phyloP scores from a whole-genome alignment of 2,329 filamentous ascomycete species.

The Acephala macrosclerotiorum region DNA sequence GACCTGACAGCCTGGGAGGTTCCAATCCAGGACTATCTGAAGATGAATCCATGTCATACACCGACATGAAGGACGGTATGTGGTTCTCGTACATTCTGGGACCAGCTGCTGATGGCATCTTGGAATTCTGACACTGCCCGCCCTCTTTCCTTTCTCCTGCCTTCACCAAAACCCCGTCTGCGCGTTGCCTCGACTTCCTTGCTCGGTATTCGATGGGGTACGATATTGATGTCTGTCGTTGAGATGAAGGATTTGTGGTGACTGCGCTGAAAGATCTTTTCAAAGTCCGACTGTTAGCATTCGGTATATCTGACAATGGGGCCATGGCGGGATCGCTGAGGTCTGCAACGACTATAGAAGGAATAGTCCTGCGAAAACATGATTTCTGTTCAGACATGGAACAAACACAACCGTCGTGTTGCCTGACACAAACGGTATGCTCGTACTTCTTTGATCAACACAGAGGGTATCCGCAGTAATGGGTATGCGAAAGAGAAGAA shows the following conservation, averaged over 20 bases:
- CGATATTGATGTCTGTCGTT: conserved; percentile 30
- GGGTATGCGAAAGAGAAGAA: conserved; percentile 19
- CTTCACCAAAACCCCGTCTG: conserved; percentile 28
- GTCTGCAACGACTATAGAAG: conserved; percentile 18
- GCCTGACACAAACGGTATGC: conserved; percentile 27
- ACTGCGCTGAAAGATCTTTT: conserved; percentile 41
- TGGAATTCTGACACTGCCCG: conserved; percentile 37
- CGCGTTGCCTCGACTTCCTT: conserved; percentile 28
- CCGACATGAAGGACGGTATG: conserved; percentile 79
- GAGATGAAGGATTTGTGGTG: conserved; percentile 29
- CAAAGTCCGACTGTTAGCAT: conserved; percentile 41
- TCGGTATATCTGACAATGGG: conserved; percentile 32
- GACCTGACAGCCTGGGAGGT: conserved; percentile 35
- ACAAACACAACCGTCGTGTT: conserved; percentile 24
- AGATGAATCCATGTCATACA: conserved; percentile 67
- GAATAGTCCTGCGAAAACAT: conserved; percentile 26
- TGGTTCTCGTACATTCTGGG: conserved; percentile 71
- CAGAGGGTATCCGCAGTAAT: conserved; percentile 20
- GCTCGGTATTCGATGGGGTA: conserved; percentile 21
- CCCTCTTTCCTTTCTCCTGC: conserved; percentile 29
- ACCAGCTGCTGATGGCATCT: conserved; percentile 68
- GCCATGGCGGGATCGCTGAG: conserved; percentile 31
- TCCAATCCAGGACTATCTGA: conserved; percentile 35
- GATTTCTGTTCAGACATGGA: conserved; percentile 29
- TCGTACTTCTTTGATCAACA: conserved; percentile 20